phyloP scores from a whole-genome alignment of 208 protist genomes.

The Leishmania tarentolae region DNA sequence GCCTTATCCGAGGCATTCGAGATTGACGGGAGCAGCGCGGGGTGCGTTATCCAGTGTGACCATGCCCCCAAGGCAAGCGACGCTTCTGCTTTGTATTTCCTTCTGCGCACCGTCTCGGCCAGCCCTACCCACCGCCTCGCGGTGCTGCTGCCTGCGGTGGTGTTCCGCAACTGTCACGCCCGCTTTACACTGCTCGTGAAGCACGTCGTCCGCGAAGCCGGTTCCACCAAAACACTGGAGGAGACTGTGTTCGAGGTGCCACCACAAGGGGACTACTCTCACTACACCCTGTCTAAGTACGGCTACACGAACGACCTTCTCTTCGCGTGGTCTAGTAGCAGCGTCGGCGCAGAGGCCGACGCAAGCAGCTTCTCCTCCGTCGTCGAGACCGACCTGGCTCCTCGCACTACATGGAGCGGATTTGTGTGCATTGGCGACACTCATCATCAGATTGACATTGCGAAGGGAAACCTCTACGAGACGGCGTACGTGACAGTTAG shows the following conservation, averaged over 20 bases:
- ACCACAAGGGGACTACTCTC: conserved; percentile 19
- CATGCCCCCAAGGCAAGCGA: conserved; percentile 11
- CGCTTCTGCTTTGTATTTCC: conserved; percentile 23
- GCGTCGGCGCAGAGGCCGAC: not conserved
- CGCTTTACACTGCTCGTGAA: conserved; percentile 28
- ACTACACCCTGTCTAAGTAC: conserved; percentile 37
- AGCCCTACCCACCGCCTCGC: conserved; percentile 11
- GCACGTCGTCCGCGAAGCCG: conserved; percentile 26
- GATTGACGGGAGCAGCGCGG: conserved; percentile 28
- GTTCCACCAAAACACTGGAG: conserved; percentile 15
- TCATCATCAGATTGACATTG: conserved; percentile 25
- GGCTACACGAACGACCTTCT: conserved; percentile 45
- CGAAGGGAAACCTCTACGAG: conserved; percentile 47
- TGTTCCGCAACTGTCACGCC: conserved; percentile 31
- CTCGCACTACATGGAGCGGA: conserved; percentile 41
- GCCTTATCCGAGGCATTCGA: conserved; percentile 34
- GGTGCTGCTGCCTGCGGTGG: conserved; percentile 30
- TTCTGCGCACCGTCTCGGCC: conserved; percentile 17
- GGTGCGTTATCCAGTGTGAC: conserved; percentile 33
- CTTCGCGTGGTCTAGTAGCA: conserved; percentile 32
- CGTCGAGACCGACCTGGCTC: conserved; percentile 38
- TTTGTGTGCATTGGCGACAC: conserved; percentile 36
- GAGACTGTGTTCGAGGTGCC: conserved; percentile 22
- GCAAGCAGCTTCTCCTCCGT: conserved; percentile 16
- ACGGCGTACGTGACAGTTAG: conserved; percentile 53